These are phyloP conservation scores for Saccharomyces jurei DNA, from an alignment of 805 yeast genomes.

Conservation along the genomic window DNA sequence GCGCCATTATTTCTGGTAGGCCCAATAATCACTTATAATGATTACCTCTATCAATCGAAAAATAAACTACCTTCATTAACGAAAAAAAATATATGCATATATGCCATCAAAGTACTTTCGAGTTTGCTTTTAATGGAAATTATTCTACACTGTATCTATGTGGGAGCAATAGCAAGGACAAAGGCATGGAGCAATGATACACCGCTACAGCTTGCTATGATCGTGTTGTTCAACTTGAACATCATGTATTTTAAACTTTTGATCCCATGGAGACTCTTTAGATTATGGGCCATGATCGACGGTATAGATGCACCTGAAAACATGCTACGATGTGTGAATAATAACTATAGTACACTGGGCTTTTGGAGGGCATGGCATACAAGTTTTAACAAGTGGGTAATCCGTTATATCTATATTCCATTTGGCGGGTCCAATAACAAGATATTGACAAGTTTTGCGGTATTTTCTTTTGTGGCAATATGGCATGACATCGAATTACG, in stretches of 20 bases:
- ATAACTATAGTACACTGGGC: conserved; percentile 79
- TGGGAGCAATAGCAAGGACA: conserved; percentile 79
- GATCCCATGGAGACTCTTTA: conserved; percentile 88
- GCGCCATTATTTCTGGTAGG: conserved; percentile 90
- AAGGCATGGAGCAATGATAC: conserved; percentile 81
- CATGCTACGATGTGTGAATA: conserved; percentile 90
- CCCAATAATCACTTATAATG: conserved; percentile 84
- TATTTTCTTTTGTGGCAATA: conserved; percentile 85
- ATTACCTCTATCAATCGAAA: conserved; percentile 64
- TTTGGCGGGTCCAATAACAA: conserved; percentile 72
- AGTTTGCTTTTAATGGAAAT: conserved; percentile 83
- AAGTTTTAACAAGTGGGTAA: conserved; percentile 78
- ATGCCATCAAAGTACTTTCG: conserved; percentile 56
- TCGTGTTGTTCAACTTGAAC: conserved; percentile 79
- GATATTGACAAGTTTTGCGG: conserved; percentile 65
- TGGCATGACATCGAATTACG: conserved; percentile 94
- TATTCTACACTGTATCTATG: conserved; percentile 75
- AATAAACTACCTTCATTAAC: conserved; percentile 53
- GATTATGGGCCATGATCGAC: conserved; percentile 82
- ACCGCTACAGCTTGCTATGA: conserved; percentile 86
- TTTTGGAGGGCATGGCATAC: conserved; percentile 99
- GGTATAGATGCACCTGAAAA: conserved; percentile 93
- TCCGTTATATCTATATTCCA: conserved; percentile 79
- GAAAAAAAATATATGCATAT: conserved; percentile 41
- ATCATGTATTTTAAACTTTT: conserved; percentile 84